phyloP scores from a whole-genome alignment of 1,284 basidiomycete genomes.

The Megacollybia platyphylla region DNA sequence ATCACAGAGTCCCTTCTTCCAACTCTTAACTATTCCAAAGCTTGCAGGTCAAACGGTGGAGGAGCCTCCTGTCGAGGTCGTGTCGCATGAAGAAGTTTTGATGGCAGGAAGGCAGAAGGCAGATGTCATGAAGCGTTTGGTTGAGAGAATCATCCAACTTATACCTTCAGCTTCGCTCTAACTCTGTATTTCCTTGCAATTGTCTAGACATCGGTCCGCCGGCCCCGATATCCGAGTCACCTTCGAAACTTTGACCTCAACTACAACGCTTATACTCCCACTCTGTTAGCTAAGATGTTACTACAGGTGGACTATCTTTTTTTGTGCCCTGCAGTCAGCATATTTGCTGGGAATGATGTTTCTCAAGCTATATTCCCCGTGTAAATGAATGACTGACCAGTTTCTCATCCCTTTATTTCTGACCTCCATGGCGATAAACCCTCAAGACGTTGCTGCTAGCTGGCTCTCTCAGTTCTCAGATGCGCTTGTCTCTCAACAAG shows the following conservation, averaged over 20 bases:
- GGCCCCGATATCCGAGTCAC: too few species aligned
- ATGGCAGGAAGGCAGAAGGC: constrained; percentile 55
- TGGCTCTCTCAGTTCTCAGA: not conserved
- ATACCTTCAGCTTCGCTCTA: not conserved
- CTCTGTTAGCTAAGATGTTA: too few species aligned
- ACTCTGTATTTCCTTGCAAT: too few species aligned
- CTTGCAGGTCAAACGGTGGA: constrained; percentile 43
- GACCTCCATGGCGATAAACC: not conserved
- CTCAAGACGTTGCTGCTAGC: not conserved
- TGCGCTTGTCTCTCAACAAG: not conserved
- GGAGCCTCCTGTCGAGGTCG: constrained; percentile 29
- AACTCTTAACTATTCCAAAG: constrained; percentile 13
- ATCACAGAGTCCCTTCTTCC: not conserved
- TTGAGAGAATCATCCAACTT: constrained; percentile 46
- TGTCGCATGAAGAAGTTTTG: constrained; percentile 80
- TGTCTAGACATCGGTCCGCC: too few species aligned
- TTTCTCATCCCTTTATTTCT: too few species aligned
- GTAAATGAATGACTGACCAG: too few species aligned
- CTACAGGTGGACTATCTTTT: too few species aligned
- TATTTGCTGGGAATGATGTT: too few species aligned
- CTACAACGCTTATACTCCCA: too few species aligned
- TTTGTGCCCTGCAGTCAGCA: too few species aligned
- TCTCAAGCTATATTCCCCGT: too few species aligned
- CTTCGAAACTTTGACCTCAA: too few species aligned
- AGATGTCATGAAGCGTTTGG: constrained; percentile 55